Percentiles rank a stretch among this genome's conserved stretches.
Evolutionary conservation across 805 yeast genomes (phyloP).

Genomic region (Lipomyces sp.): DNA sequence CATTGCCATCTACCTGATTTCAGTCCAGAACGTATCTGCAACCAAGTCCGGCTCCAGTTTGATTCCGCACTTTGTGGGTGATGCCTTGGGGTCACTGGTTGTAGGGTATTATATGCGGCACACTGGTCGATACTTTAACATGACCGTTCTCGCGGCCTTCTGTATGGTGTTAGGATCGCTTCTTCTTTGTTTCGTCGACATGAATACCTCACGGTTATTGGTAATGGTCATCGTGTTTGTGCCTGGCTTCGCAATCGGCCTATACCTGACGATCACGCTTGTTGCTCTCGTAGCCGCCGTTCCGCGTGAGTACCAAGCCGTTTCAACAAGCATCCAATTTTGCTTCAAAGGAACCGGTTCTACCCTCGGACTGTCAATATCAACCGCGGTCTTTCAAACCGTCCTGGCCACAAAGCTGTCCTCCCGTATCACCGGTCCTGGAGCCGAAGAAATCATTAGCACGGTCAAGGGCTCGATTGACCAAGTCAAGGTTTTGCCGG

Average conservation of each 20-base stretch:
- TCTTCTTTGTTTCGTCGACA: conserved; percentile 26
- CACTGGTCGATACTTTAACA: conserved; percentile 54
- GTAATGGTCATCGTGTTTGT: conserved; percentile 46
- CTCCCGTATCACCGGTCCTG: conserved; percentile 32
- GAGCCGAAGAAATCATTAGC: conserved; percentile 29
- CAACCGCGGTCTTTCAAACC: conserved; percentile 60
- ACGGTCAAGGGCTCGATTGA: conserved; percentile 29
- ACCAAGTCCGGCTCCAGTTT: conserved; percentile 61
- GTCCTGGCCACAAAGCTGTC: conserved; percentile 44
- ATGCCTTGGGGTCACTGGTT: conserved; percentile 66
- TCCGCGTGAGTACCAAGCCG: conserved; percentile 62
- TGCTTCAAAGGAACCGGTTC: conserved; percentile 74
- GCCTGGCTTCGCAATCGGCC: conserved; percentile 62
- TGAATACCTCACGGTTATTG: conserved; percentile 18
- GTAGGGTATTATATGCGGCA: conserved; percentile 68
- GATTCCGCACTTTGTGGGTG: conserved; percentile 63
- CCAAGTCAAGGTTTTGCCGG: conserved; percentile 20
- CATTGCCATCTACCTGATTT: conserved; percentile 68
- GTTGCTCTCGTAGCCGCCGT: conserved; percentile 70
- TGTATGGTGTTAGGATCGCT: conserved; percentile 22
- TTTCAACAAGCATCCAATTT: conserved; percentile 76
- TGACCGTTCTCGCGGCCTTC: conserved; percentile 33
- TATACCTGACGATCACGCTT: conserved; percentile 61
- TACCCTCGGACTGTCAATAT: conserved; percentile 66
- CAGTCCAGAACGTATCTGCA: conserved; percentile 58